These are phyloP conservation scores for Lithocarpus polystachyus DNA, from an alignment of 306 rosid species.

Conservation along the genomic window DNA sequence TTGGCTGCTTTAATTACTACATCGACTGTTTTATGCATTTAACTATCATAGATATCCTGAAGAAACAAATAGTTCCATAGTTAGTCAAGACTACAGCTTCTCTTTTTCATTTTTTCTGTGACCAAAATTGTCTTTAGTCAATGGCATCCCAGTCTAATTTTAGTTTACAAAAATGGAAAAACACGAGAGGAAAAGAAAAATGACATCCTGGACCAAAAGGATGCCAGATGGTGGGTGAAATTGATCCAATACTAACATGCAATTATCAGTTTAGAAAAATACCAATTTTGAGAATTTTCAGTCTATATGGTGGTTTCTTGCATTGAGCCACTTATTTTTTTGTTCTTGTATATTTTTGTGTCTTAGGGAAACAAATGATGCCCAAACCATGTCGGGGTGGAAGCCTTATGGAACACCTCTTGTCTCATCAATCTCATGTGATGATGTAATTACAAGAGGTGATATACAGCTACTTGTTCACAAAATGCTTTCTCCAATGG, in stretches of 20 bases:
- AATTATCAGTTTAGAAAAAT: neutral
- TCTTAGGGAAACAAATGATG: conserved; percentile 53
- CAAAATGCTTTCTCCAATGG: conserved; percentile 68
- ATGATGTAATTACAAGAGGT: conserved; percentile 61
- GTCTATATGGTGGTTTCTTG: neutral
- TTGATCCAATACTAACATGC: neutral
- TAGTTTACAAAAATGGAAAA: neutral
- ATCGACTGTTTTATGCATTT: neutral
- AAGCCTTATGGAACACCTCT: conserved; percentile 82
- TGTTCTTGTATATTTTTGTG: conserved; percentile 7
- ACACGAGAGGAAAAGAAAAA: too few relatives aligned
- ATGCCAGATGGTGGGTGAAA: neutral
- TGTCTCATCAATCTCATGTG: conserved; percentile 62
- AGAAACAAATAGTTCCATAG: conserved; percentile 10
- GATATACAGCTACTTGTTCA: conserved; percentile 62
- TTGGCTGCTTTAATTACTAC: neutral
- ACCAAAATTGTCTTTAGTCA: conserved; percentile 4
- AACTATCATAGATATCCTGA: neutral
- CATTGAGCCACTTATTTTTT: conserved; percentile 17
- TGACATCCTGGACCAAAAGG: neutral
- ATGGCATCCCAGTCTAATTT: neutral
- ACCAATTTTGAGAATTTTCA: neutral
- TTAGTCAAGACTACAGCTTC: neutral
- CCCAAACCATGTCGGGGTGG: conserved; percentile 72
- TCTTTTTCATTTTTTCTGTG: neutral